A percentile compares a stretch with the other conserved stretches of the same genome.
Conservation (phyloP, 257 asterid genomes). For the Oldenlandia corymbosa region DNA sequence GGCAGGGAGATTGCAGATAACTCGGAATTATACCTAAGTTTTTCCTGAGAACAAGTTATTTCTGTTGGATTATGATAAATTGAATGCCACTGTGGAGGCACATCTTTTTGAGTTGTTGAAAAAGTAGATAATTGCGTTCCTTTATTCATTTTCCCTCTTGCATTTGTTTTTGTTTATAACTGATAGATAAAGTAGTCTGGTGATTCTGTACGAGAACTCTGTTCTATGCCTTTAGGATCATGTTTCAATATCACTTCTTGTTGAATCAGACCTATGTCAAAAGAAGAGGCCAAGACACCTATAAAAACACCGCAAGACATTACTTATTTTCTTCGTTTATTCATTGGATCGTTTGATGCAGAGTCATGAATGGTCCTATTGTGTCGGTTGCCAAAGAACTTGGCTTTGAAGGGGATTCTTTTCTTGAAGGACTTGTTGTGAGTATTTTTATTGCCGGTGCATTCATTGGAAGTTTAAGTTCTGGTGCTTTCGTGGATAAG, state of each 20-base stretch:
- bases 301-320: neutral
- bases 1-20: neutral
- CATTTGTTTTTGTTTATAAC: neutral
- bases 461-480: slow-evolving; percentile 67
- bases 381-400: slow-evolving; percentile 74
- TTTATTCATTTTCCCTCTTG: neutral
- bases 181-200: neutral
- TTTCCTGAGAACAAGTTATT: neutral
- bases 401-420: slow-evolving; percentile 71
- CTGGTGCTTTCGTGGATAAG: slow-evolving; percentile 67
- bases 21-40: neutral
- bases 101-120: neutral
- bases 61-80: neutral
- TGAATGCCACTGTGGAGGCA: neutral
- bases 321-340: neutral
- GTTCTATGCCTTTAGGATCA: neutral
- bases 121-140: neutral
- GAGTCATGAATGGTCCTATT: slow-evolving; percentile 92
- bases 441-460: slow-evolving; percentile 90
- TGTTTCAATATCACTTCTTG: neutral
- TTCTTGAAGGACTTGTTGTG: slow-evolving; percentile 85
- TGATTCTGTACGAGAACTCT: neutral
- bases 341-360: slow-evolving; percentile 26
- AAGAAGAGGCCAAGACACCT: neutral
- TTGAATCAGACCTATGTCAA: neutral